Evolutionary conservation across 495 filamentous ascomycete genomes (phyloP), one percentile per base, ranked within the genome.

Genomic region (Bathelium albidoporum): DNA sequence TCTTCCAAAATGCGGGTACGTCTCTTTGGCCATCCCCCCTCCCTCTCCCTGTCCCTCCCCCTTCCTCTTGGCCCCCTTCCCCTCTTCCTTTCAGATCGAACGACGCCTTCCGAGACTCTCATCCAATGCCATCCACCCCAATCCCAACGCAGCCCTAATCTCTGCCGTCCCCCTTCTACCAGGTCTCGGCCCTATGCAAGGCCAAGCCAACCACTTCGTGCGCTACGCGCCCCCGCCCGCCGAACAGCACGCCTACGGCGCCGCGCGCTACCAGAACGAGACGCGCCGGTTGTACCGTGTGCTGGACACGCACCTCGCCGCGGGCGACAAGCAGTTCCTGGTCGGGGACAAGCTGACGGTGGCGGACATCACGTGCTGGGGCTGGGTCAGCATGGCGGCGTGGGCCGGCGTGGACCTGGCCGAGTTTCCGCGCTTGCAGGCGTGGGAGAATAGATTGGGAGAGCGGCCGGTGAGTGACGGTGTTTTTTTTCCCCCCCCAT

Each of bases 131-230:
- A 49, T 49, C 43, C 43, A 3, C 18, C 43, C 9, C 10, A 11
- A 9, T 18, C 10, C 10, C 43, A 10, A 49, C 18, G 20, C 18
- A 3, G 4, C 43, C 5, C 10, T 11, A 49, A n/a, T 49, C 9
- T 18, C 9, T n/a, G n/a, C n/a, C n/a, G n/a, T n/a, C 43, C 18
- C 24, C 11, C 0, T 10, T n/a, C 10, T 29, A 29, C 2, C n/a
- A 55, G 49, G 91, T 26, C 78, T 96, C 3, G 92, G 91, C 1
- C 92, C 92, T 12, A 95, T 95, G 91, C 91, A 96, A 72, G 90
- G 90, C 3, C 90, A 97, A 73, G 85, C 91, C 4, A 95, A 96
- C 76, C 93, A 97, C 73, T 97, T 96, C 76, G 76, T 71, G 31
- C 85, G 90, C 70, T 96, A 92, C 67, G 90, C 91, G 10, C 89